phyloP scores from a whole-genome alignment of 2,329 filamentous ascomycete genomes.

The Paraphoma sp. region DNA sequence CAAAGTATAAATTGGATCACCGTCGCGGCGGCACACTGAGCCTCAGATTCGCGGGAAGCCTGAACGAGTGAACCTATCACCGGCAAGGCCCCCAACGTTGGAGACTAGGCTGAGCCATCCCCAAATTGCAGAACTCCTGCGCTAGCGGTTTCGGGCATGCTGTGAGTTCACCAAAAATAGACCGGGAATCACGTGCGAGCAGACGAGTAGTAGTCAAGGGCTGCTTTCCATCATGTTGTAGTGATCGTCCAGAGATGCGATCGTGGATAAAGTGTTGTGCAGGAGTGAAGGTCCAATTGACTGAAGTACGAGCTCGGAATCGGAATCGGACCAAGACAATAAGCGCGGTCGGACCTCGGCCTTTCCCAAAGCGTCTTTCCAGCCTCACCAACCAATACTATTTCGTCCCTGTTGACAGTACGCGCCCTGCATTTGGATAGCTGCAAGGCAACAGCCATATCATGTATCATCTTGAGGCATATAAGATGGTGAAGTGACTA shows the following conservation, averaged over 20 bases:
- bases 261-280: background rate
- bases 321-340: slow-evolving; percentile 1
- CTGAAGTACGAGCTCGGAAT: background rate
- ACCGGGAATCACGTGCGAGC: background rate
- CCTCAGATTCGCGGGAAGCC: background rate
- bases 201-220: background rate
- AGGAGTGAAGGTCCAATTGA: background rate
- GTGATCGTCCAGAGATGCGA: background rate
- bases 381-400: background rate
- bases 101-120: background rate
- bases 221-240: background rate
- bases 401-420: background rate
- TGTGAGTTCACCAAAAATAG: background rate
- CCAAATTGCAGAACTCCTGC: background rate
- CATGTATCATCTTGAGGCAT: background rate
- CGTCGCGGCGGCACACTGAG: background rate
- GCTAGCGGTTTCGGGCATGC: background rate
- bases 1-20: background rate
- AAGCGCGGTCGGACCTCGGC: slow-evolving; percentile 5
- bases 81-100: background rate
- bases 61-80: background rate
- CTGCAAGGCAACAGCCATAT: background rate
- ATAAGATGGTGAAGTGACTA: background rate
- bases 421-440: background rate
- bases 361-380: background rate